Conservation (phyloP, 2,329 filamentous ascomycete genomes). For the Diaporthe citrichinensis region DNA sequence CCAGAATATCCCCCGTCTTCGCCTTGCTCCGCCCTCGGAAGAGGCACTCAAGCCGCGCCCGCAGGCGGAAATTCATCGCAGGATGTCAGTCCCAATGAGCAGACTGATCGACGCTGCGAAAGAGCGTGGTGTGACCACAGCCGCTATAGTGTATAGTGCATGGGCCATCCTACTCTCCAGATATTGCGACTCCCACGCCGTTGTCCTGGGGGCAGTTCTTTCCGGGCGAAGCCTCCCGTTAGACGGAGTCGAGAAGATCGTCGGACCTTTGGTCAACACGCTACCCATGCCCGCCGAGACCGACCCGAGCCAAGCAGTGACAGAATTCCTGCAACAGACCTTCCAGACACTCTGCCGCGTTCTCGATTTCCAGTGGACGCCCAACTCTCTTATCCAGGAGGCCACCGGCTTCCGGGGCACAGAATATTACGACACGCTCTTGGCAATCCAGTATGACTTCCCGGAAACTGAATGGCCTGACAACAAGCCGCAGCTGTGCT, state of each 20-base stretch:
- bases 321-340: neutral
- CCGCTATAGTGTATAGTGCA: neutral
- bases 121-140: conserved; percentile 14
- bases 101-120: neutral
- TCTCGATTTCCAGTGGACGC: conserved; percentile 9
- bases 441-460: conserved; percentile 9
- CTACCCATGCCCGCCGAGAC: neutral
- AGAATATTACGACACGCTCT: conserved; percentile 5
- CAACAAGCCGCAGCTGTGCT: neutral
- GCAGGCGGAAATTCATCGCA: neutral
- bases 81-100: neutral
- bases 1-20: conserved; percentile 1
- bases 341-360: conserved; percentile 4
- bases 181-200: neutral
- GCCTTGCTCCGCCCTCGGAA: neutral
- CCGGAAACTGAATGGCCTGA: neutral
- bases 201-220: conserved; percentile 7
- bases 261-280: conserved; percentile 19
- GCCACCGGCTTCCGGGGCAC: neutral
- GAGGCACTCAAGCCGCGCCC: neutral
- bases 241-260: neutral
- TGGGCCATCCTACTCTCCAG: conserved; percentile 1
- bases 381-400: conserved; percentile 2
- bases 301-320: neutral
- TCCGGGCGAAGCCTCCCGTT: neutral